phyloP scores from a whole-genome alignment of 2,329 filamentous ascomycete genomes.

The Zymoseptoria crescenta region DNA sequence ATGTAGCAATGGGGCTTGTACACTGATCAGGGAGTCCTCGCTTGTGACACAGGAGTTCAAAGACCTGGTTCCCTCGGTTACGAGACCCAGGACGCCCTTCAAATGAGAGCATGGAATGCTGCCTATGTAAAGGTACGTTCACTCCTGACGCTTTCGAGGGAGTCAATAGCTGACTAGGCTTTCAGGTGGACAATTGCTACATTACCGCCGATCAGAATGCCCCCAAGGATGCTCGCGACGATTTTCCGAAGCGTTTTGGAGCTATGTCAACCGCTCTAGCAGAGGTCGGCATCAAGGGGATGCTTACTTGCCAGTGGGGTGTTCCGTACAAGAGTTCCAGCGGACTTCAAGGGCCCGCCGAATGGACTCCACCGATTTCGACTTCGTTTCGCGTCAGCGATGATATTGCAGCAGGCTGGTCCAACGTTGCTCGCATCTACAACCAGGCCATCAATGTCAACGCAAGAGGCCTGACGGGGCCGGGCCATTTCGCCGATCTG shows the following conservation, averaged over 20 bases:
- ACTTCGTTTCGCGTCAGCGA: conserved; percentile 27
- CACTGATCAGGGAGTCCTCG: conserved; percentile 30
- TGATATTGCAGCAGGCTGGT: conserved; percentile 26
- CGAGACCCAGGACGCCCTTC: conserved; percentile 22
- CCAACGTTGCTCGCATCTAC: conserved; percentile 24
- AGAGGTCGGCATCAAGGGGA: conserved; percentile 24
- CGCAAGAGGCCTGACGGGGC: conserved; percentile 19
- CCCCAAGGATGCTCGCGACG: conserved; percentile 24
- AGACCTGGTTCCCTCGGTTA: conserved; percentile 17
- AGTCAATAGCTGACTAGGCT: not conserved
- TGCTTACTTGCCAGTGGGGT: conserved; percentile 25
- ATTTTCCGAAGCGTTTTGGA: conserved; percentile 22
- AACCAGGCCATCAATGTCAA: conserved; percentile 26
- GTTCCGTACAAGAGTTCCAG: conserved; percentile 19
- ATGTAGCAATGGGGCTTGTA: conserved; percentile 46
- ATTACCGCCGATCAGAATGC: conserved; percentile 18
- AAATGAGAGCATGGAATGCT: conserved; percentile 23
- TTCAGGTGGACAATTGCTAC: conserved; percentile 27
- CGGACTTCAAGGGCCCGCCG: conserved; percentile 23
- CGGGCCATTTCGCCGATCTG: conserved; percentile 24
- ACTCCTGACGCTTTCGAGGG: not conserved
- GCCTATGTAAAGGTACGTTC: conserved; percentile 19
- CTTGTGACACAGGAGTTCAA: conserved; percentile 18
- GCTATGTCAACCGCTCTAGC: conserved; percentile 22
- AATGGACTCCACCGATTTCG: conserved; percentile 25